These are phyloP conservation scores for Sporopachydermia cereana DNA, from an alignment of 1,139 yeast genomes.

Conservation along the genomic window DNA sequence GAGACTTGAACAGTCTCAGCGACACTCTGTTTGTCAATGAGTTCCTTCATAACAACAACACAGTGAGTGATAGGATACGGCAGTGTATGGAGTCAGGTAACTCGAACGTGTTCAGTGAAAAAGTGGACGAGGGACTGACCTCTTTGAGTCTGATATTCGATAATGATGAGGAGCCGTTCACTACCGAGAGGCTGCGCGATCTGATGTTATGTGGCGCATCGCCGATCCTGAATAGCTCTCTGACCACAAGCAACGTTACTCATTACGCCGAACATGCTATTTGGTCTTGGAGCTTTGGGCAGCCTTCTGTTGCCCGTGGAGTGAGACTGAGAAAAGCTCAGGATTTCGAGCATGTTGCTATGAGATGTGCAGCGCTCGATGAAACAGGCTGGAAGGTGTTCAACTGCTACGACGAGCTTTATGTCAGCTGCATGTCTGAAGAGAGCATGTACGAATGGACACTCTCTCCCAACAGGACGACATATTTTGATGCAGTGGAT, in stretches of 20 bases:
- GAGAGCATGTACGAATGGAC: conserved; percentile 37
- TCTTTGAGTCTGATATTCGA: conserved; percentile 34
- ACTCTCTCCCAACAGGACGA: conserved; percentile 24
- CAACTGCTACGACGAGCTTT: conserved; percentile 47
- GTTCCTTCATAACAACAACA: conserved; percentile 15
- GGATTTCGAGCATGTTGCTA: conserved; percentile 28
- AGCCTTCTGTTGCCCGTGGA: conserved; percentile 31
- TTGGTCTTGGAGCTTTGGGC: conserved; percentile 65
- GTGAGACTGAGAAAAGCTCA: no score
- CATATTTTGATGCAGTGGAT: conserved; percentile 42
- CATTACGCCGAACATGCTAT: conserved; percentile 26
- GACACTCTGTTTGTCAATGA: conserved; percentile 13
- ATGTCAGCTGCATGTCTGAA: conserved; percentile 44
- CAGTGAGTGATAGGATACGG: conserved; percentile 6
- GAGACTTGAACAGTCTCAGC: conserved; percentile 12
- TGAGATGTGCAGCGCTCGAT: conserved; percentile 48
- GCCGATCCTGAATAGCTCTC: conserved; percentile 40
- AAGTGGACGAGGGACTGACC: conserved; percentile 8
- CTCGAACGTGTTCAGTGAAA: neutral
- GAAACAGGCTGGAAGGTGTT: conserved; percentile 43
- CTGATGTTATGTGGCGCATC: conserved; percentile 45
- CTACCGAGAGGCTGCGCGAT: conserved; percentile 23
- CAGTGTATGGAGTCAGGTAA: neutral
- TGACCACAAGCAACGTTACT: conserved; percentile 20
- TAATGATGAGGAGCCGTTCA: conserved; percentile 23